phyloP scores from a whole-genome alignment of 1,284 basidiomycete species.

The Naganishia sp. region DNA sequence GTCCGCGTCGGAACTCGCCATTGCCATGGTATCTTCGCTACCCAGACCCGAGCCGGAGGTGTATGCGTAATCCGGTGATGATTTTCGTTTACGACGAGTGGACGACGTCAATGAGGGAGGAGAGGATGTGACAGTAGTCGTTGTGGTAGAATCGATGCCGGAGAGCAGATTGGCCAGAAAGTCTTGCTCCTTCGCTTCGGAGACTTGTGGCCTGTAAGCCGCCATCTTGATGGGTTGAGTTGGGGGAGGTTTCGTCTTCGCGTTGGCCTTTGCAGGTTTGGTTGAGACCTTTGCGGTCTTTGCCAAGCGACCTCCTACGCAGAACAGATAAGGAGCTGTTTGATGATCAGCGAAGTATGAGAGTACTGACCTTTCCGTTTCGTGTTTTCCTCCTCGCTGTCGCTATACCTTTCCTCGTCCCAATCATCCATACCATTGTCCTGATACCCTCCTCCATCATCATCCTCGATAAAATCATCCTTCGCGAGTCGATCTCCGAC shows the following conservation, averaged over 20 bases:
- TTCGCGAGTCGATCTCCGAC: slow-evolving; percentile 80
- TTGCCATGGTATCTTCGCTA: slow-evolving; percentile 16
- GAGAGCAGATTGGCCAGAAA: slow-evolving; percentile 76
- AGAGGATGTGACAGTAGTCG: slow-evolving; percentile 44
- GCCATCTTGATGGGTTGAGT: slow-evolving; percentile 57
- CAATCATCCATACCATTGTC: slow-evolving; percentile 97
- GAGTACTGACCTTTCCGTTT: slow-evolving; percentile 44
- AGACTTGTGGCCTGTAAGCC: slow-evolving; percentile 73
- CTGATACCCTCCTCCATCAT: slow-evolving; percentile 87
- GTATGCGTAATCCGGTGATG: slow-evolving; percentile 58
- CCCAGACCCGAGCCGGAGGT: slow-evolving; percentile 24
- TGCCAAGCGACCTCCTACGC: slow-evolving; percentile 34
- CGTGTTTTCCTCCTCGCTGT: slow-evolving; percentile 52
- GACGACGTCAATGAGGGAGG: slow-evolving; percentile 38
- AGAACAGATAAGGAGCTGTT: not conserved
- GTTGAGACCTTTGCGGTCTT: slow-evolving; percentile 42
- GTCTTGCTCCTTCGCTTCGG: slow-evolving; percentile 75
- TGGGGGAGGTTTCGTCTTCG: slow-evolving; percentile 57
- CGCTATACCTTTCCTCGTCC: slow-evolving; percentile 56
- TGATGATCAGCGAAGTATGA: slow-evolving; percentile 32
- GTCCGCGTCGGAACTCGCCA: slow-evolving; percentile 26
- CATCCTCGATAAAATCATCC: slow-evolving; percentile 95
- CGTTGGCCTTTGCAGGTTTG: slow-evolving; percentile 53
- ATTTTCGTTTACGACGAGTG: slow-evolving; percentile 68
- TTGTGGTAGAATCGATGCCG: slow-evolving; percentile 37